A percentile compares a stretch with the other conserved stretches of the same genome.
Evolutionary conservation across 2,329 filamentous ascomycete genomes (phyloP).

Genomic region (Calonectria pteridis): DNA sequence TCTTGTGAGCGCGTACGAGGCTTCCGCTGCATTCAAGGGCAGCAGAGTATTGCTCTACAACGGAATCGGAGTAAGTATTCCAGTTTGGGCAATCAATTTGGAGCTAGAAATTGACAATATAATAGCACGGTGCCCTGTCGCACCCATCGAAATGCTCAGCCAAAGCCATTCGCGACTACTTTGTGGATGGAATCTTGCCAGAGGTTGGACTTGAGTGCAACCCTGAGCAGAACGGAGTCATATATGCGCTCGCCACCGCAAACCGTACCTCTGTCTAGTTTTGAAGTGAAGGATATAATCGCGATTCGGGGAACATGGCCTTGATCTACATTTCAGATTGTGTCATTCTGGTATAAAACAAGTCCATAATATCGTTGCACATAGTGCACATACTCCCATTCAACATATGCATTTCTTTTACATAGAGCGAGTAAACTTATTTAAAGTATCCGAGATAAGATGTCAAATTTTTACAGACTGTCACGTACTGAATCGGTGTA

Average conservation of each 20-base stretch:
- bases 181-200: constrained; percentile 10
- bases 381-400: neutral
- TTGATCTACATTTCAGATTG: neutral
- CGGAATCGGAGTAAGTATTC: neutral
- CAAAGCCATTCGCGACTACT: constrained; percentile 3
- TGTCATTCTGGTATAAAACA: neutral
- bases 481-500: too few relatives aligned
- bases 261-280: neutral
- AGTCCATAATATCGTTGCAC: neutral
- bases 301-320: neutral
- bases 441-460: too few relatives aligned
- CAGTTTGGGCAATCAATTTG: neutral
- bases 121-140: neutral
- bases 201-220: constrained; percentile 5
- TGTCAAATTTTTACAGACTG: too few relatives aligned
- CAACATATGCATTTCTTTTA: neutral
- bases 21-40: neutral
- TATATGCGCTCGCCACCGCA: neutral
- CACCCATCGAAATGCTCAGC: constrained; percentile 12
- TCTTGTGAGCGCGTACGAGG: neutral
- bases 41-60: neutral
- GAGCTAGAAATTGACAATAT: neutral
- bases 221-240: neutral
- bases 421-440: too few relatives aligned
- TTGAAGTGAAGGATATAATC: neutral